Evolutionary conservation across 1,139 yeast species (phyloP), one percentile per base, ranked within the genome.

Genomic region (Scheffersomyces titani): DNA sequence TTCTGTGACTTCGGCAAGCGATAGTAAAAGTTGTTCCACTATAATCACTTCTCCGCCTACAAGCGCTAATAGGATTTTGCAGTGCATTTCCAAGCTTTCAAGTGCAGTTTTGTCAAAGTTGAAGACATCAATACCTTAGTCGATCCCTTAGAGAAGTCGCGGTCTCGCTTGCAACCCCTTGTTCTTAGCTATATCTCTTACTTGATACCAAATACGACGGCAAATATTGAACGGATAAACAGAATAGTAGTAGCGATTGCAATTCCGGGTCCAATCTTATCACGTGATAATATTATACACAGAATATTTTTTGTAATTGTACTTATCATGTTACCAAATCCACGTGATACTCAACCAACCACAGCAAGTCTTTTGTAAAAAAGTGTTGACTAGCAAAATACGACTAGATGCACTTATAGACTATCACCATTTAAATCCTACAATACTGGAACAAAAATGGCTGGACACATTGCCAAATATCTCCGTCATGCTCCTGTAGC

Each of bases 401-500:
- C 13, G 13, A 16, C 9, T 30, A 30, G 40, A 11, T 30, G 13
- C 3, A 9, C 40, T 30, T 30, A 16, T 9, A 30, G 40, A 30
- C 13, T 30, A 11, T 13, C 40, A 30, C 40, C 40, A 30, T 30
- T 24, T 30, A 30, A 30, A 30, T 30, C 40, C 13, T 30, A 30
- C 40, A 30, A 30, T 11, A 30, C 40, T 30, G 40, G 40, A 30
- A 13, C 40, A 30, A 30, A 44, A 52, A 69, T 78, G 81, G 82
- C 82, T 55, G 83, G 75, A 56, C 82, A 78, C 68, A 68, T 72
- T 57, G 78, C 74, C 54, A 77, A 75, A 67, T 83, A 82, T 69
- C 68, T 80, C 55, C 85, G 86, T 66, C 87, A 83, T 67, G 85
- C 83, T 5, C 77, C 82, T 44, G 83, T 80, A 7, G 80, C 86